Conservation (phyloP, 2,329 filamentous ascomycete species). For the Exserohilum rostratum region DNA sequence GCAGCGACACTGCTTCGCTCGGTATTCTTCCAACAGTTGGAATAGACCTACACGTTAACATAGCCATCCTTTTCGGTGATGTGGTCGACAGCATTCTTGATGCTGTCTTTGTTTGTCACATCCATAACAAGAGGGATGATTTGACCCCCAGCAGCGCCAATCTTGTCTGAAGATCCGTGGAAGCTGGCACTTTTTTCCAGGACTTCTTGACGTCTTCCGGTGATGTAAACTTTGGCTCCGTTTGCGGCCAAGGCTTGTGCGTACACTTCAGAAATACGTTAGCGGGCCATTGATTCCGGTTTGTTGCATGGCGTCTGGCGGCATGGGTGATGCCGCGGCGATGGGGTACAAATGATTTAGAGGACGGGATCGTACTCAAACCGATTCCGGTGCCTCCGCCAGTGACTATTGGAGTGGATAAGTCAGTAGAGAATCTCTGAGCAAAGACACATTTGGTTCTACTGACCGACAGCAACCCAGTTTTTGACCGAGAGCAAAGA, state of each 20-base stretch:
- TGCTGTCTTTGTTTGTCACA: background rate
- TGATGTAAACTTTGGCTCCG: conserved; percentile 1
- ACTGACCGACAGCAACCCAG: background rate
- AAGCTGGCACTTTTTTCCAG: background rate
- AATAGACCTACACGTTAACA: background rate
- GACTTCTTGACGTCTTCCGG: conserved; percentile 2
- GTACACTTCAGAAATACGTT: background rate
- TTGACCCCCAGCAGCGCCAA: background rate
- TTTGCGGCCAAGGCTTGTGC: background rate
- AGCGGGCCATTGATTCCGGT: background rate
- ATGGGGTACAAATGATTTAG: background rate
- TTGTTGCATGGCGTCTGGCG: background rate
- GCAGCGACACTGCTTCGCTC: background rate
- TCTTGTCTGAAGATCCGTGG: background rate
- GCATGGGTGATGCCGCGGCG: background rate
- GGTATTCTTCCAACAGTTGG: background rate
- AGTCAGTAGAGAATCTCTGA: background rate
- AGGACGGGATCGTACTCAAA: background rate
- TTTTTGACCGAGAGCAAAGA: background rate
- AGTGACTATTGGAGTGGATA: background rate
- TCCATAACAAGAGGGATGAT: background rate
- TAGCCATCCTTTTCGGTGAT: background rate
- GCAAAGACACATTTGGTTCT: background rate
- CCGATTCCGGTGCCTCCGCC: background rate
- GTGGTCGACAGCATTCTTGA: background rate